phyloP scores from a whole-genome alignment of 306 rosid species.

The Pterocarpus macrocarpus region DNA sequence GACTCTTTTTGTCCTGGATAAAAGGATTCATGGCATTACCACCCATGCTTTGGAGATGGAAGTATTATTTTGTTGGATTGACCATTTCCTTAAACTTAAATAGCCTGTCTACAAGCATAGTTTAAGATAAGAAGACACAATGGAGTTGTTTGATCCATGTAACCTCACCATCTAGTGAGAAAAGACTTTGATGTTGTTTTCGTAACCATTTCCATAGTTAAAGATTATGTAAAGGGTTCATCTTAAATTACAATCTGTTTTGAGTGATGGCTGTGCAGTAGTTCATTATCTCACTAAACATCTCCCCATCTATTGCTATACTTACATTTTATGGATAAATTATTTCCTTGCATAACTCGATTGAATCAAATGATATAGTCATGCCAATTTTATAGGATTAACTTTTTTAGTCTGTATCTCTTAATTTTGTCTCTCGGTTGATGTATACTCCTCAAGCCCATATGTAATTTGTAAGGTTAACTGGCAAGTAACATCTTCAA shows the following conservation, averaged over 20 bases:
- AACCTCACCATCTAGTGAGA: neutral
- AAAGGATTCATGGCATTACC: neutral
- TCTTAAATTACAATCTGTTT: constrained; percentile 13
- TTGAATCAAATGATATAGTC: neutral
- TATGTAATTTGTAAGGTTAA: neutral
- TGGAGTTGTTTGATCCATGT: neutral
- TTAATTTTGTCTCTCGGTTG: neutral
- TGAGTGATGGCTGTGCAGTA: neutral
- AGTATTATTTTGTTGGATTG: neutral
- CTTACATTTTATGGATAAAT: constrained; percentile 8
- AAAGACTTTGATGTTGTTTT: neutral
- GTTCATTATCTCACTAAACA: constrained; percentile 4
- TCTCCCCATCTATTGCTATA: constrained; percentile 6
- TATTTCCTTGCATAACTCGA: neutral
- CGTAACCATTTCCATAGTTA: neutral
- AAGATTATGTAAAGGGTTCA: neutral
- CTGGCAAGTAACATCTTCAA: neutral
- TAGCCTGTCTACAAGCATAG: neutral
- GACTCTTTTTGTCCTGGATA: neutral
- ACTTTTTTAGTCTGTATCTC: neutral
- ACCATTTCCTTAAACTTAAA: neutral
- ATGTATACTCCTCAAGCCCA: neutral
- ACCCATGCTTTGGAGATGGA: constrained; percentile 12
- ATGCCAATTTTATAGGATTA: constrained; percentile 6
- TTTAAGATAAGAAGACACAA: neutral